Evolutionary conservation across 108 stramenopile genomes (phyloP), one percentile per base, ranked within the genome.

Genomic region (Epithemia pelagica): DNA sequence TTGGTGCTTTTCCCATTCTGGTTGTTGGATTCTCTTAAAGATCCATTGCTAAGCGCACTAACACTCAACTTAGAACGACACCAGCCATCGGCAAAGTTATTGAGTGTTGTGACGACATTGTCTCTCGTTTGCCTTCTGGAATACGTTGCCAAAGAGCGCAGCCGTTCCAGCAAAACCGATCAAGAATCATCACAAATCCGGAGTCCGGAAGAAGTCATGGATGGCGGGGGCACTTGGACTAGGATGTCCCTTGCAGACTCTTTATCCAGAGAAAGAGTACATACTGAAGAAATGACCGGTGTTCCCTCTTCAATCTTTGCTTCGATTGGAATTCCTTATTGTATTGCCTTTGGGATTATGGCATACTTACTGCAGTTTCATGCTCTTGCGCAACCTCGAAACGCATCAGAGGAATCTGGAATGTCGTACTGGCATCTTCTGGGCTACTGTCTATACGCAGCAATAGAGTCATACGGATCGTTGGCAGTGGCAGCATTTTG

Each of bases 391-490:
- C 5, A 5, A 5, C 5, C 37, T 15, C 37, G 15, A 46, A 46
- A 46, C 5, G 37, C 37, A 46, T 46, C 37, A 46, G 61, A 59
- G 69, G 63, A 58, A 60, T 19, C 20, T 0, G 31, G 18, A 20
- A 0, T 20, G 57, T 55, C 58, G 23, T 66, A 22, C 5, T 85
- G 81, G 74, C 80, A 92, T 20, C 37, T 94, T 8, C 55, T 98
- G 32, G 97, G 94, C 8, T 96, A 95, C 79, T 62, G 83, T 30
- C 61, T 88, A 5, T 96, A 91, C 79, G 82, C 93, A 1, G 82
- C 89, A 2, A 88, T 98, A 21, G 97, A 98, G 74, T 95, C 95
- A 8, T 98, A 87, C 78, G 97, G 97, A 5, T 96, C 95, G 5
- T 73, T 98, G 10, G 79, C 92, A 7, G 95, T 98, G 58, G 91